Percentiles rank a stretch among this genome's conserved stretches.
Conservation (phyloP, 371 early-diverging fungal genomes). For the Circinella minor region DNA sequence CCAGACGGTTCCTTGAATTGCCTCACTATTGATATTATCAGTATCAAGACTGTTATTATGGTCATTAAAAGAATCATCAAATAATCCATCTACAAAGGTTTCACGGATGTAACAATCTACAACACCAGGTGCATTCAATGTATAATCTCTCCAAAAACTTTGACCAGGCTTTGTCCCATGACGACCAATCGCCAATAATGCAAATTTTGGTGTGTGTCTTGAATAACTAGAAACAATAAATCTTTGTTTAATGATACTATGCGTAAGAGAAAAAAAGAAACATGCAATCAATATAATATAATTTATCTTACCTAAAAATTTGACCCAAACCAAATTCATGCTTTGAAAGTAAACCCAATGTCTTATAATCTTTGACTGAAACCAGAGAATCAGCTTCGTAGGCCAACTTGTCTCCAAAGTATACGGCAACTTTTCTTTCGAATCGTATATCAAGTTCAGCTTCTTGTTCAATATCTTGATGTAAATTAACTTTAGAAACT, state of each 20-base stretch:
- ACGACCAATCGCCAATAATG: constrained; percentile 44
- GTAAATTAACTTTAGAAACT: not conserved
- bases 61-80: constrained; percentile 20
- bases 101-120: constrained; percentile 50
- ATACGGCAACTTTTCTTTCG: constrained; percentile 44
- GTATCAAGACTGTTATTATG: not conserved
- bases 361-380: constrained; percentile 34
- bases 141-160: constrained; percentile 55
- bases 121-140: constrained; percentile 33
- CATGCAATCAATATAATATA: not conserved
- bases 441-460: constrained; percentile 23
- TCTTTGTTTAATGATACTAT: too few relatives aligned
- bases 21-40: not conserved
- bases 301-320: constrained; percentile 43
- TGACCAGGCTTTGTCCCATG: constrained; percentile 40
- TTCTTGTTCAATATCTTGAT: not conserved
- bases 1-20: constrained; percentile 13
- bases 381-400: constrained; percentile 52
- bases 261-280: not conserved
- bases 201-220: constrained; percentile 41
- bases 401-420: constrained; percentile 39
- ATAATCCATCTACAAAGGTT: constrained; percentile 44
- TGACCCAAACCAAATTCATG: constrained; percentile 56
- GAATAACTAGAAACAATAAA: constrained; percentile 36
- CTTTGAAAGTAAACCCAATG: constrained; percentile 42